Conservation (phyloP, 495 filamentous ascomycete species). For the Lasiosphaeria hispida region DNA sequence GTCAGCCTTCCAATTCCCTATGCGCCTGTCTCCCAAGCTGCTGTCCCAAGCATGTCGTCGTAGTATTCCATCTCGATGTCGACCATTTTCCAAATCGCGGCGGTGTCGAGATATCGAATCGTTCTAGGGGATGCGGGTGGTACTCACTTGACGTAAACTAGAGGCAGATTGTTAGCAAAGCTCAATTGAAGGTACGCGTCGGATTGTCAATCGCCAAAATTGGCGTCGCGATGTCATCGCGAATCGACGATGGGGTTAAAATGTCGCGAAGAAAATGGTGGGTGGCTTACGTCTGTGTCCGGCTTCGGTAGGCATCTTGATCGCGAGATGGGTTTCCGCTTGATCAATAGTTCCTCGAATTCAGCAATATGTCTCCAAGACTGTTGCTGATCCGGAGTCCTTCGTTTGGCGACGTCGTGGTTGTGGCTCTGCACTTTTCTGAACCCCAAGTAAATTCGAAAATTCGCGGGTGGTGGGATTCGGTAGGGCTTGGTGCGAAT, state of each 20-base stretch:
- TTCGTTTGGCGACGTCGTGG: conserved; percentile 36
- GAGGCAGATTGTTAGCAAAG: conserved; percentile 32
- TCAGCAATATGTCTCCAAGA: conserved; percentile 37
- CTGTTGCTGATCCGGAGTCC: conserved; percentile 36
- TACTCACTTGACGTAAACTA: conserved; percentile 94
- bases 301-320: conserved; percentile 79
- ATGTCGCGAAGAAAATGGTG: conserved; percentile 7
- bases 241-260: conserved; percentile 1
- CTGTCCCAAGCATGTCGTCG: background rate
- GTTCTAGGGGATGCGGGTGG: conserved; percentile 18
- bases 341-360: conserved; percentile 30
- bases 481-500: conserved; percentile 29
- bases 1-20: conserved; percentile 26
- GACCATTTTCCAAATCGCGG: conserved; percentile 10
- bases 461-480: conserved; percentile 34
- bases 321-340: conserved; percentile 38
- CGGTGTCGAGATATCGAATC: conserved; percentile 6
- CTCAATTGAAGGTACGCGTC: conserved; percentile 1
- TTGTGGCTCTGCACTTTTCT: conserved; percentile 36
- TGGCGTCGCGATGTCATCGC: conserved; percentile 5
- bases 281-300: conserved; percentile 77
- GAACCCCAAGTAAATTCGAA: conserved; percentile 33
- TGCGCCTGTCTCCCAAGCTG: background rate
- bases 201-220: background rate
- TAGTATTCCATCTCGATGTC: background rate